Base-by-base conservation (phyloP, 192 early-diverging fungal genomes). In the Oehlia diaphana region DNA sequence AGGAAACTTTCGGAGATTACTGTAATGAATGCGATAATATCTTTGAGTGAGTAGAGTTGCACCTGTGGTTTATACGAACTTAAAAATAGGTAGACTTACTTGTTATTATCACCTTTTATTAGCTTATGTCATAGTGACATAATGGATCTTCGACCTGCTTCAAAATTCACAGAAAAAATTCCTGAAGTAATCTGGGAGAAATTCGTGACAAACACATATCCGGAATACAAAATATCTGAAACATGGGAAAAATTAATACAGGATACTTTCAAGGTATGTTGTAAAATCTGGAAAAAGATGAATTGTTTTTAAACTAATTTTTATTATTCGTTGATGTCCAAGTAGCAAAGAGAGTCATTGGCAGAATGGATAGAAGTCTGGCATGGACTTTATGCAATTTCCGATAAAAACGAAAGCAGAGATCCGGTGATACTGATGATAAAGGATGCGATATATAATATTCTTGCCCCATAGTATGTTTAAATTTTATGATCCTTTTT, bases 381-480 rank as follows among this genome's bases (percentile, higher is more conserved):
- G 62, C 74, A 62, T 23, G 76, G 64, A 66, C 76, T 67, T 53
- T n/a, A 77, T 77, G 37, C 37, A 5, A 37, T 37, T 37, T 37
- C 37, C 2, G 37, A 37, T 37, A 5, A 53, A 77, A 26, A 26
- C 26, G 66, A 77, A 77, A 53, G 23, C 14, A 12, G 58, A 21
- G 33, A 26, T 26, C 26, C 26, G 26, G 26, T 26, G 37, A 49
- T 44, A 50, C 64, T 76, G 19, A 1, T 13, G 19, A 37, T 72
- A 1, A 49, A 49, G 28, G 76, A 77, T 67, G 63, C 44, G 6
- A 67, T 77, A 0, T 31, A 77, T 37, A 64, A 77, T 47, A 77
- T 67, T 33, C 64, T 77, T 31, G 44, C 7, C 0, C 76, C 76
- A 77, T 77, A 77, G 63, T 77, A 77, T 67, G 76, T 77, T 47